Percentiles rank a stretch among this genome's conserved stretches.
Evolutionary conservation across 2,329 filamentous ascomycete species (phyloP).

Genomic region (Hypoxylon sp.): DNA sequence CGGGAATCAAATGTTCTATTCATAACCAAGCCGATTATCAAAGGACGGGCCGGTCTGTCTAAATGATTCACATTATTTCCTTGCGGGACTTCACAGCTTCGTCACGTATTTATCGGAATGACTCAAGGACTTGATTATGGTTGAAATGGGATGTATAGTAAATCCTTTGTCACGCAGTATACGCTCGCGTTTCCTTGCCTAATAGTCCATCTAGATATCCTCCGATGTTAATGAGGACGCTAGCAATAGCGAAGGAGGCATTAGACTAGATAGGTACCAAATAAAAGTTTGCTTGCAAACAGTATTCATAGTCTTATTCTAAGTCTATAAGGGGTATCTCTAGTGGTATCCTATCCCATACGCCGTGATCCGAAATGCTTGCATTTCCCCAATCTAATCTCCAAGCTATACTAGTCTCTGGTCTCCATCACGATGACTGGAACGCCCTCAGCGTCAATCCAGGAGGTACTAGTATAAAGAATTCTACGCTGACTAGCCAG

Average conservation of each 20-base stretch:
- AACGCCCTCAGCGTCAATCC: slow-evolving; percentile 75
- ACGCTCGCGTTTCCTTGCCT: slow-evolving; percentile 13
- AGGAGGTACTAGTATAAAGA: slow-evolving; percentile 70
- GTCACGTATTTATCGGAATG: slow-evolving; percentile 20
- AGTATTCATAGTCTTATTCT: background rate
- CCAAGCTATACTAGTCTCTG: slow-evolving; percentile 33
- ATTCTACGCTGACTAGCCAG: slow-evolving; percentile 77
- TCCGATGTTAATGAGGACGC: slow-evolving; percentile 5
- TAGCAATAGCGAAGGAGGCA: slow-evolving; percentile 15
- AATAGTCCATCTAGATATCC: slow-evolving; percentile 8
- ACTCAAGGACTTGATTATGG: slow-evolving; percentile 12
- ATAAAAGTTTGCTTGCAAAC: slow-evolving; percentile 5
- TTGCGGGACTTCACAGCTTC: slow-evolving; percentile 9
- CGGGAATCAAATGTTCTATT: slow-evolving; percentile 11
- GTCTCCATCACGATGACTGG: slow-evolving; percentile 63
- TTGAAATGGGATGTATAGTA: slow-evolving; percentile 29
- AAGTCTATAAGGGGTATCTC: slow-evolving; percentile 4
- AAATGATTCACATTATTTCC: slow-evolving; percentile 18
- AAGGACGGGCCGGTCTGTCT: slow-evolving; percentile 20
- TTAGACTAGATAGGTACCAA: slow-evolving; percentile 9
- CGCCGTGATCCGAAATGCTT: slow-evolving; percentile 15
- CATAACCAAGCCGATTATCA: background rate
- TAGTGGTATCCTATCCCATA: slow-evolving; percentile 10
- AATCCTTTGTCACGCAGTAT: slow-evolving; percentile 15
- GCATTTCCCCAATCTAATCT: slow-evolving; percentile 7